Evolutionary conservation across 805 yeast genomes (phyloP), one percentile per base, ranked within the genome.

Genomic region (Ogataea salicorniae): DNA sequence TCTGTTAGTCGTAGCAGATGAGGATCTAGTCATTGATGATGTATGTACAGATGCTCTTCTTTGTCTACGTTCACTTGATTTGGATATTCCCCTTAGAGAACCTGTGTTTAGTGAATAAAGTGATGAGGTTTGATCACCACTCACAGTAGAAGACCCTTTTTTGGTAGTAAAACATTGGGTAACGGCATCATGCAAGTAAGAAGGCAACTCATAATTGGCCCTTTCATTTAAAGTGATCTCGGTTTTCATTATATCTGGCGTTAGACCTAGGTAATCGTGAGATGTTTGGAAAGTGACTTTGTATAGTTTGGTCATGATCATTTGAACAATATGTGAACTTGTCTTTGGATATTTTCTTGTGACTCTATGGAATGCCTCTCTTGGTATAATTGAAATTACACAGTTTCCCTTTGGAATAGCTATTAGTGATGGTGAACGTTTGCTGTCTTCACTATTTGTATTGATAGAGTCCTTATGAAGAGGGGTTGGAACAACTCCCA

Each of bases 211-310:
- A 46, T 69, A 65, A 18, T 68, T 57, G 0, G 74, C 67, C 15
- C 66, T 62, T 13, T 70, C 65, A 60, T 91, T 92, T 39, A 89
- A 68, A 23, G 73, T 71, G 6, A 77, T 67, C 60, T 92, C 99
- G 16, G 92, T 82, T 46, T 83, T 80, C 58, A 87, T 76, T 31
- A 92, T 81, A 57, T 90, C 96, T 17, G 77, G 71, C 0, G 97
- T 89, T 20, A 92, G 68, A 0, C 96, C 97, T 42, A 92, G 71
- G 63, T 92, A 94, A 52, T 80, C 77, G 62, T 91, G 94, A 9
- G 94, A 87, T 0, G 97, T 87, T 60, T 87, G 91, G 65, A 92
- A 82, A 0, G 98, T 92, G 8, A 94, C 97, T 55, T 95, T 79
- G 62, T 89, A 88, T 45, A 94, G 73, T 52, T 96, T 77, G 1